Evolutionary conservation across 371 early-diverging fungal species (phyloP).

Genomic region (Circinella minor): DNA sequence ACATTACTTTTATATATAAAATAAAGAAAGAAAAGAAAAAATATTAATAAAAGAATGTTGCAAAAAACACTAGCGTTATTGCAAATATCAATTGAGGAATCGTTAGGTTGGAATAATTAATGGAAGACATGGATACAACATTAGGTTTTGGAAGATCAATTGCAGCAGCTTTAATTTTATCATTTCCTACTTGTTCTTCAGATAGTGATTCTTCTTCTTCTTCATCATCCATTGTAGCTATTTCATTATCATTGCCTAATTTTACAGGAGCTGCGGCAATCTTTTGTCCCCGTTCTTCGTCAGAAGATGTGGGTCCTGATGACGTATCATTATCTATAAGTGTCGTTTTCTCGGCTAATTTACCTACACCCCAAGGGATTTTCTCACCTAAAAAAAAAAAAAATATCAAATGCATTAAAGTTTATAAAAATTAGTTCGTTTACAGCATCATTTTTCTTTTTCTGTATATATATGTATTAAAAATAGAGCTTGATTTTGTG

Average conservation of each 20-base stretch:
- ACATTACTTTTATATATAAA: slow-evolving; percentile 6
- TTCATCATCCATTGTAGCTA: not conserved
- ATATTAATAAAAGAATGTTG: not conserved
- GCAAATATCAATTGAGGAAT: not conserved
- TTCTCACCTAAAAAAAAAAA: slow-evolving; percentile 27
- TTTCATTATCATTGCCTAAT: not conserved
- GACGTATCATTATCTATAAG: slow-evolving; percentile 10
- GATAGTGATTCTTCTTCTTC: no score
- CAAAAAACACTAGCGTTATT: not conserved
- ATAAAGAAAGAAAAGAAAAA: not conserved
- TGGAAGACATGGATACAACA: not conserved
- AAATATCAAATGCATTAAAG: no score
- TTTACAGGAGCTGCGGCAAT: no score
- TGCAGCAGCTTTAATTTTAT: slow-evolving; percentile 3
- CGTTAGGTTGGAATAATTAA: not conserved
- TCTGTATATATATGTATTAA: no score
- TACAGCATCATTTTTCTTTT: no score
- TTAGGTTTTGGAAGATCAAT: not conserved
- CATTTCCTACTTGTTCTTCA: no score
- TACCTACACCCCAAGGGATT: slow-evolving; percentile 55
- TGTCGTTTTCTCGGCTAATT: slow-evolving; percentile 17
- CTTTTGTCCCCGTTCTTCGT: no score
- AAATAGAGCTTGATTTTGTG: no score
- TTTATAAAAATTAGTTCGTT: no score
- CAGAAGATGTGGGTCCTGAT: slow-evolving; percentile 17